These are phyloP conservation scores for Purpureocillium lavendulum DNA, from an alignment of 2,329 filamentous ascomycete genomes.

Conservation along the genomic window DNA sequence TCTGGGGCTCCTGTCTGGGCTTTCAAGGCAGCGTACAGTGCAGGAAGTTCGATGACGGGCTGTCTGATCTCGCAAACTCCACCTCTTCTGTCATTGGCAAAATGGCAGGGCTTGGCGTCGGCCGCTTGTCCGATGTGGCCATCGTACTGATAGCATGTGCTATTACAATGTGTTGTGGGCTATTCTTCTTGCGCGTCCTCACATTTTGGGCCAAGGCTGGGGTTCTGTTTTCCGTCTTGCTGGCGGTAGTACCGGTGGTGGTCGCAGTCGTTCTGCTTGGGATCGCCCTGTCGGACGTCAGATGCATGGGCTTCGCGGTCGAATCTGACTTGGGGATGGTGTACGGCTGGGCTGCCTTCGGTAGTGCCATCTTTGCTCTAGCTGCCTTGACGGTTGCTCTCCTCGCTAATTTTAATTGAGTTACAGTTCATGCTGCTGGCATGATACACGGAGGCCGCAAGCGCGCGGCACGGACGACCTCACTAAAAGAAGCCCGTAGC, in stretches of 20 bases:
- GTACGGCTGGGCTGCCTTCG: neutral
- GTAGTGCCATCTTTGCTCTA: neutral
- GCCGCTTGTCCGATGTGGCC: neutral
- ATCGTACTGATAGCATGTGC: neutral
- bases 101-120: neutral
- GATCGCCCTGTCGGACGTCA: neutral
- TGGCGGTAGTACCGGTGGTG: neutral
- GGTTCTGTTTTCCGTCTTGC: neutral
- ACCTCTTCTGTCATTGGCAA: neutral
- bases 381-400: neutral
- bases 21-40: neutral
- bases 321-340: neutral
- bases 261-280: neutral
- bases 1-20: neutral
- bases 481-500: too few relatives aligned
- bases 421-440: too few relatives aligned
- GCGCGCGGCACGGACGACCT: too few relatives aligned
- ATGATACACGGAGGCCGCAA: too few relatives aligned
- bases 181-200: neutral
- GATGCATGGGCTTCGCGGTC: neutral
- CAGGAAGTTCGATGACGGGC: neutral
- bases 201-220: neutral
- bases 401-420: neutral
- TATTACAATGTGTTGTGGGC: neutral
- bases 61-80: neutral